Conservation (phyloP, 2,329 filamentous ascomycete genomes). For the Fusarium buxicola region DNA sequence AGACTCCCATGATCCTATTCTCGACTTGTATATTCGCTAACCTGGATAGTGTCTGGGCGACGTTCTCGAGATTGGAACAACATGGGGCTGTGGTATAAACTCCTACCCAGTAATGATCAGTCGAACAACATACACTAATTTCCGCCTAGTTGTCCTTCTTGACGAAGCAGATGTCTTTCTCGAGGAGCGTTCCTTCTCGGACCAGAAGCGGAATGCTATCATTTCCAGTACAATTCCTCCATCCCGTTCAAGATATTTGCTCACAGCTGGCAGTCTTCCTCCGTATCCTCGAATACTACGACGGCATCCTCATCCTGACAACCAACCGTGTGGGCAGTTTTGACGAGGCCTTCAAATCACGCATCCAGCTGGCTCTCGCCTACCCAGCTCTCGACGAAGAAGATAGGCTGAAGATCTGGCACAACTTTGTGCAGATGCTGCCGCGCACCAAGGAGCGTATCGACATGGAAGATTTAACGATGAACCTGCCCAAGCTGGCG, state of each 20-base stretch:
- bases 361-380: constrained; percentile 48
- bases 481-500: constrained; percentile 19
- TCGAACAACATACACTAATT: too few species aligned
- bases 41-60: constrained; percentile 19
- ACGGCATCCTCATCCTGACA: constrained; percentile 57
- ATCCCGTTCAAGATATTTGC: not conserved
- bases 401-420: constrained; percentile 44
- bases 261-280: constrained; percentile 51
- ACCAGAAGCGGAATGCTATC: constrained; percentile 12
- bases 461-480: constrained; percentile 17
- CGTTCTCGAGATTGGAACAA: constrained; percentile 24
- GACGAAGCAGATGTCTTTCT: constrained; percentile 28
- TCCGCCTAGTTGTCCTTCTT: not conserved
- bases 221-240: constrained; percentile 11
- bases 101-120: too few species aligned
- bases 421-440: constrained; percentile 42
- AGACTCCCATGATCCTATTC: too few species aligned
- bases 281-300: constrained; percentile 55
- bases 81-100: constrained; percentile 23
- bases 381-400: constrained; percentile 46
- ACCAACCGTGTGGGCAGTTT: constrained; percentile 59
- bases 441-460: constrained; percentile 36
- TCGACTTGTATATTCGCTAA: too few species aligned
- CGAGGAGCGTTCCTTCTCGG: not conserved
- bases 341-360: constrained; percentile 59